These are phyloP conservation scores for Clonostachys byssicola DNA, from an alignment of 2,329 filamentous ascomycete genomes.

Conservation along the genomic window DNA sequence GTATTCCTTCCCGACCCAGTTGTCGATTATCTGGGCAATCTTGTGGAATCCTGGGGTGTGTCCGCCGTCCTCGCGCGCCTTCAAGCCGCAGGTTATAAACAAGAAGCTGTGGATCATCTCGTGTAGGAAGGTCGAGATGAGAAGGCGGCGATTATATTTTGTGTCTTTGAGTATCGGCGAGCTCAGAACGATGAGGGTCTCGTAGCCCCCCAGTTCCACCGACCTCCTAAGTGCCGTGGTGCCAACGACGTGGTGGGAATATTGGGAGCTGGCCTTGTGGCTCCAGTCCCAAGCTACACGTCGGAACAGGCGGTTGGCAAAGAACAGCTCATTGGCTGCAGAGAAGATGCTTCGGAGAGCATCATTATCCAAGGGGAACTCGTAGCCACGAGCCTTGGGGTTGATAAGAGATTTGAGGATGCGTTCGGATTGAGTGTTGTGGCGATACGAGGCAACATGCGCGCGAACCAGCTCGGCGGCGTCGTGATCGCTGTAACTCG, in stretches of 20 bases:
- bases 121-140: conserved; percentile 62
- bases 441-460: conserved; percentile 37
- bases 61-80: conserved; percentile 49
- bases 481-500: conserved; percentile 33
- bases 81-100: conserved; percentile 57
- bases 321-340: conserved; percentile 60
- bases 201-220: conserved; percentile 43
- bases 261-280: conserved; percentile 40
- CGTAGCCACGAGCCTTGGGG: conserved; percentile 13
- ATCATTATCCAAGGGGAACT: conserved; percentile 50
- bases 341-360: conserved; percentile 55
- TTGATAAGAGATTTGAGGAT: conserved; percentile 55
- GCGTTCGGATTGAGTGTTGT: conserved; percentile 48
- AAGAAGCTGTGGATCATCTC: conserved; percentile 66
- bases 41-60: conserved; percentile 56
- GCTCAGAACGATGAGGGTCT: conserved; percentile 60
- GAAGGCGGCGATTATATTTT: conserved; percentile 53
- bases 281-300: conserved; percentile 62
- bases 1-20: conserved; percentile 52
- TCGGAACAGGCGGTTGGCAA: conserved; percentile 48
- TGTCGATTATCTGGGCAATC: conserved; percentile 57
- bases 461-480: conserved; percentile 44
- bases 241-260: conserved; percentile 53
- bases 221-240: conserved; percentile 55
- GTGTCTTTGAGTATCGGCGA: conserved; percentile 51